Percentiles rank a stretch among this genome's conserved stretches.
These are phyloP conservation scores for Myxozyma mucilagina DNA, from an alignment of 805 yeast genomes.

Conservation along the genomic window DNA sequence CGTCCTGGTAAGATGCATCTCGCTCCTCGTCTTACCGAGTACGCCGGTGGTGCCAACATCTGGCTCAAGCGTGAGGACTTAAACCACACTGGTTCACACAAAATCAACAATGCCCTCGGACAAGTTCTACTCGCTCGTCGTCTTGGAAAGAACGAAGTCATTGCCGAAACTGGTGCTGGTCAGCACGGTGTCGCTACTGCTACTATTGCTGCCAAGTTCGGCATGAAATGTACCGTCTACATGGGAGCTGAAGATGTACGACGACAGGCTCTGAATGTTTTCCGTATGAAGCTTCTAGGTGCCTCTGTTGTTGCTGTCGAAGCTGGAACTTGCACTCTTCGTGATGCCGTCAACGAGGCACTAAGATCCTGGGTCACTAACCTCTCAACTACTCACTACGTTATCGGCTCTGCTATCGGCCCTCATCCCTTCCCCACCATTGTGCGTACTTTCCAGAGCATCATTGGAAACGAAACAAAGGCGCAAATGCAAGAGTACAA, in stretches of 20 bases:
- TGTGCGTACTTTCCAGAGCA: slow-evolving; percentile 97
- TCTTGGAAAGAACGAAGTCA: slow-evolving; percentile 48
- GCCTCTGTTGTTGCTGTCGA: slow-evolving; percentile 93
- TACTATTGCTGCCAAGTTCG: slow-evolving; percentile 60
- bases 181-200: slow-evolving; percentile 56
- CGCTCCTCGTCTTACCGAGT: slow-evolving; percentile 85
- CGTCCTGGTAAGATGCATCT: slow-evolving; percentile 91
- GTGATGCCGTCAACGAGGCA: slow-evolving; percentile 98
- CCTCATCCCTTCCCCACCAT: slow-evolving; percentile 99
- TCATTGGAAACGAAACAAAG: slow-evolving; percentile 92
- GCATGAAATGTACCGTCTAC: slow-evolving; percentile 87
- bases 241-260: slow-evolving; percentile 99
- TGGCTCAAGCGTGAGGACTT: slow-evolving; percentile 97
- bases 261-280: slow-evolving; percentile 96
- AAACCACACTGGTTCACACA: slow-evolving; percentile 52
- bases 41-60: slow-evolving; percentile 92
- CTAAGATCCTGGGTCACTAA: slow-evolving; percentile 93
- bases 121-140: slow-evolving; percentile 48
- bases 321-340: slow-evolving; percentile 90
- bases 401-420: slow-evolving; percentile 98
- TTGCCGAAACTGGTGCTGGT: slow-evolving; percentile 55
- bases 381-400: slow-evolving; percentile 82
- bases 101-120: slow-evolving; percentile 51
- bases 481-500: slow-evolving; percentile 81
- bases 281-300: slow-evolving; percentile 94